Base-by-base conservation (phyloP, 306 rosid genomes). In the Lathyrus aphaca region DNA sequence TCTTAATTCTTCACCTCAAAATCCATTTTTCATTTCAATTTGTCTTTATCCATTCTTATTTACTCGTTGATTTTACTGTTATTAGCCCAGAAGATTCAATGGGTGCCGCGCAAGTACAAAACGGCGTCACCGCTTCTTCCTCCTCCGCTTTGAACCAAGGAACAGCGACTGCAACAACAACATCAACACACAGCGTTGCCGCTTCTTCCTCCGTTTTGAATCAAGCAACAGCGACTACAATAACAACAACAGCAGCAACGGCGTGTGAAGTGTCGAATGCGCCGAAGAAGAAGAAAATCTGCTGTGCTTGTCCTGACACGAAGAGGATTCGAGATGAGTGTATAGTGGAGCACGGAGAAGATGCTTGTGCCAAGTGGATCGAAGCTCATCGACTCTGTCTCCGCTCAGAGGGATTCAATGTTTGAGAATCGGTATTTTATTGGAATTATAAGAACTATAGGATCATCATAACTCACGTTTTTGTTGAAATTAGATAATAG, bases 331-430 rank as follows among this genome's bases (percentile, higher is more conserved):
- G 97, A 50, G 98, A 91, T 73, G 97, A 94, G 66, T 94, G 98
- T 78, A 84, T 94, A 14, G 96, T 87, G 13, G 88, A 90, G 80
- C 89, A 91, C n/a, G 98, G 97, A 29, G 92, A 94, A 79, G 85
- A 77, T 0, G 89, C 91, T 61, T 94, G 97, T 68, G 27, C 82
- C 4, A 90, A 90, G 72, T 94, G 96, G 97, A 90, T 94, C 3
- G 92, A 94, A 74, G 98, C 98, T 74, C 96, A 88, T 73, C 82
- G 79, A 18, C 56, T 10, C 60, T 90, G 98, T 81, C 97, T 94
- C 15, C 97, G 97, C 2, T 80, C 94, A 0, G 96, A 90, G 74
- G 97, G 98, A 49, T 88, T 90, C 80, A 90, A 82, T 67, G 82
- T 94, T 70, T 94, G 85, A 66, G 44, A 25, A 54, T 66, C 35